A percentile compares a stretch with the other conserved stretches of the same genome.
These are phyloP conservation scores for Ambrosia hybrid DNA, from an alignment of 140 eudicot species.

Conservation along the genomic window DNA sequence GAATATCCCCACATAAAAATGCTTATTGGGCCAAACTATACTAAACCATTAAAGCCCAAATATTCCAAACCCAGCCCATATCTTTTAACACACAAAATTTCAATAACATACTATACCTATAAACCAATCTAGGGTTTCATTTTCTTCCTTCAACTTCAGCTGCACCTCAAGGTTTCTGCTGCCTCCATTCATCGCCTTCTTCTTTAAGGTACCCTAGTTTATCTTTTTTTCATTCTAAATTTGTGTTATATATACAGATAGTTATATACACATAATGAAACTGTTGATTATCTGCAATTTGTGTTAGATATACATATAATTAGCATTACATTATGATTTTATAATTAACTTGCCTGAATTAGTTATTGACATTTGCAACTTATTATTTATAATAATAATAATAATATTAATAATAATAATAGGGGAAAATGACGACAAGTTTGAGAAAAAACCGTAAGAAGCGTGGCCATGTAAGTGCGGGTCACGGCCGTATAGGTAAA, in stretches of 20 bases:
- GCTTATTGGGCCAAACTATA: not conserved
- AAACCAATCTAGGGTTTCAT: slow-evolving; percentile 34
- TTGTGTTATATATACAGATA: not conserved
- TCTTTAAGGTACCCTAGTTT: not conserved
- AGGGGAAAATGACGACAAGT: slow-evolving; percentile 49
- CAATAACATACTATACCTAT: not conserved
- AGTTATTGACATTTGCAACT: not conserved
- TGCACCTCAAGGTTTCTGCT: slow-evolving; percentile 29
- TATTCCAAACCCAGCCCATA: slow-evolving; percentile 7
- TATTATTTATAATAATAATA: not conserved
- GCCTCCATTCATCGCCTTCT: not conserved
- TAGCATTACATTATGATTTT: not conserved
- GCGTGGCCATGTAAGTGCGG: slow-evolving; percentile 65
- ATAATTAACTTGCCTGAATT: not conserved
- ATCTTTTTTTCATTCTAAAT: no score
- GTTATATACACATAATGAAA: no score
- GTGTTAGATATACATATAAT: no score
- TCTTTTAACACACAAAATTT: not conserved
- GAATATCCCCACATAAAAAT: not conserved
- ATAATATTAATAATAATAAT: not conserved
- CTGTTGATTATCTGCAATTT: no score
- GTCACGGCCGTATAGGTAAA: slow-evolving; percentile 68
- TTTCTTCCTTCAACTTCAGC: slow-evolving; percentile 6
- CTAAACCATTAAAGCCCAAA: not conserved
- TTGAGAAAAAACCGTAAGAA: slow-evolving; percentile 62